These are phyloP conservation scores for Boletus sp. DNA, from an alignment of 768 basidiomycete species.

Conservation along the genomic window DNA sequence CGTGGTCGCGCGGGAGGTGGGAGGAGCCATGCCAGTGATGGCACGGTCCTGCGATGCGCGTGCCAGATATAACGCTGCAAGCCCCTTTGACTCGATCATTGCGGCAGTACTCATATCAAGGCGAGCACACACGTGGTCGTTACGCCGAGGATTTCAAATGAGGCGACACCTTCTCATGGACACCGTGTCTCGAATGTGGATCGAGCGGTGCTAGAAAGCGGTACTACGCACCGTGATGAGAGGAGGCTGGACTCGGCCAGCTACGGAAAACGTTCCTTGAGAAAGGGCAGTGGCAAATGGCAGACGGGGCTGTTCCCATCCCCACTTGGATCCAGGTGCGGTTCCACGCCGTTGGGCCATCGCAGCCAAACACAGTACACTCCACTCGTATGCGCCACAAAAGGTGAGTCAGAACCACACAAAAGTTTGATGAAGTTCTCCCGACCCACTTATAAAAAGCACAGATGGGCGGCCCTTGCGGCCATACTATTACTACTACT, in stretches of 20 bases:
- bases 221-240: not conserved
- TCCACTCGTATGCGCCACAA: not conserved
- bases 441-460: constrained; percentile 4
- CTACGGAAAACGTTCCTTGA: not conserved
- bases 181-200: not conserved
- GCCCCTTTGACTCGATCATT: not conserved
- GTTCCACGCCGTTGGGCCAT: not conserved
- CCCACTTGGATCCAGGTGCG: not conserved
- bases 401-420: not conserved
- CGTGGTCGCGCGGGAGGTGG: not conserved
- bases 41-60: too few species aligned
- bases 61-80: constrained; percentile 1
- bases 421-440: not conserved
- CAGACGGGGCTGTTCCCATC: not conserved
- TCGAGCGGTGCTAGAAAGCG: not conserved
- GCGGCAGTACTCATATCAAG: not conserved
- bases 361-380: too few species aligned
- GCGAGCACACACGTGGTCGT: too few species aligned
- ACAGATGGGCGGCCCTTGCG: not conserved
- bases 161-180: not conserved
- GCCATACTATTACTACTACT: not conserved
- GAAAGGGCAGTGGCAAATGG: not conserved
- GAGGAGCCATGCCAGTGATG: constrained; percentile 7
- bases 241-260: not conserved
- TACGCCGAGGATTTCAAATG: not conserved